phyloP scores from a whole-genome alignment of 495 filamentous ascomycete species.

The Aspergillus ostianus region DNA sequence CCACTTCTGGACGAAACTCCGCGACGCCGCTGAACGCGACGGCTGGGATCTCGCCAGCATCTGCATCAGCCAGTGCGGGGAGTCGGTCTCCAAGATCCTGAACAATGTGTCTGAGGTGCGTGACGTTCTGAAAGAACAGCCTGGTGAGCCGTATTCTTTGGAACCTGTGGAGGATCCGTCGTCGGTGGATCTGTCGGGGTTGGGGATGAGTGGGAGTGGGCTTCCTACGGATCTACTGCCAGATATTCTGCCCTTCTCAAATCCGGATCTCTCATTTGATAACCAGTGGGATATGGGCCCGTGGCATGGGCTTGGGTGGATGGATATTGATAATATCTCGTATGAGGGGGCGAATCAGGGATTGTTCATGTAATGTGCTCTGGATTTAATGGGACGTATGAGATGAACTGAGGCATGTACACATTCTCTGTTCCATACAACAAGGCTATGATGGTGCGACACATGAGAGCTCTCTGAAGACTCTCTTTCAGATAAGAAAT shows the following conservation, averaged over 20 bases:
- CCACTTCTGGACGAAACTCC: constrained; percentile 26
- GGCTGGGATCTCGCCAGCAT: constrained; percentile 37
- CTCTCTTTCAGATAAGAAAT: no score
- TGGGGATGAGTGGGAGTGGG: background rate
- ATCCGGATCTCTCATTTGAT: constrained; percentile 19
- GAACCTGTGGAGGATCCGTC: background rate
- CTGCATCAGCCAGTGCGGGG: constrained; percentile 30
- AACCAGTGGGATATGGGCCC: constrained; percentile 17
- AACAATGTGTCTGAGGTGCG: background rate
- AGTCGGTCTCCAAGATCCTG: constrained; percentile 26
- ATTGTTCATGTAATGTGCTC: background rate
- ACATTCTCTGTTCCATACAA: no score
- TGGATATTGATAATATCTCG: constrained; percentile 5
- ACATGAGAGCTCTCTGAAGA: no score
- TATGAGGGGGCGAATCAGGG: constrained; percentile 6
- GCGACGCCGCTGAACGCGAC: constrained; percentile 24
- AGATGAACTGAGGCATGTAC: no score
- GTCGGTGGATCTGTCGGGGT: background rate
- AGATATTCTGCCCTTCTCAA: constrained; percentile 19
- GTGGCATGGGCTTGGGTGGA: constrained; percentile 15
- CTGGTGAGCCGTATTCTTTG: background rate
- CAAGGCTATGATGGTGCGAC: no score
- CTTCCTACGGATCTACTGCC: constrained; percentile 5
- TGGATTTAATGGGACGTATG: background rate
- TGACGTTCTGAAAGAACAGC: background rate